Percentiles rank a stretch among this genome's conserved stretches.
Conservation (phyloP, 345 rosid species). For the Citrus hindsii region DNA sequence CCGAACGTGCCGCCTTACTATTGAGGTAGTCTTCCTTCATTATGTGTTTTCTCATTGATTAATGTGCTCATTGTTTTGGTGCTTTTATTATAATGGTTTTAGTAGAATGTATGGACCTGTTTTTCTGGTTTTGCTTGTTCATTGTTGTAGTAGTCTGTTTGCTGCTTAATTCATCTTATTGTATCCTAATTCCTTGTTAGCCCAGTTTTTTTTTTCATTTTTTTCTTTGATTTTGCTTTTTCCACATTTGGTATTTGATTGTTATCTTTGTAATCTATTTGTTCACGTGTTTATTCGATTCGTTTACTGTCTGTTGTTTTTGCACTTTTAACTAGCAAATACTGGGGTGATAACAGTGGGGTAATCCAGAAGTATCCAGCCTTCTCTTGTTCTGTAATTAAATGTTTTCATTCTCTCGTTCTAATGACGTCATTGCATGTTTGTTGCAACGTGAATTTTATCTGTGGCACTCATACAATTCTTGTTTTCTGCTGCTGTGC, state of each 20-base stretch:
- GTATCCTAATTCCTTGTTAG: neutral
- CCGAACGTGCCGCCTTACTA: conserved; percentile 67
- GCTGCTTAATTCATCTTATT: neutral
- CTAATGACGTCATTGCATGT: neutral
- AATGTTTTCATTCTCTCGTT: neutral
- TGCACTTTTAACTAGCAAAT: neutral
- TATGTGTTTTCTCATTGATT: neutral
- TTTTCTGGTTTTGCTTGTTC: neutral
- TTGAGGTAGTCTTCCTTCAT: conserved; percentile 46
- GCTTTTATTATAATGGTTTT: neutral
- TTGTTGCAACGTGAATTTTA: neutral
- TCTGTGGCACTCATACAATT: neutral
- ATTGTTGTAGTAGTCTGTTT: neutral
- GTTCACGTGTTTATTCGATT: too few relatives aligned
- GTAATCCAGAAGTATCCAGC: neutral
- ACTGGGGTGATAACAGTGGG: neutral
- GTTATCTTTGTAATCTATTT: too few relatives aligned
- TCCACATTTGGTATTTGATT: neutral
- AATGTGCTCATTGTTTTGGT: neutral
- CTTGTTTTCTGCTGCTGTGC: neutral
- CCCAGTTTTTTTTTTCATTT: neutral
- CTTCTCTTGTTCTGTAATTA: neutral
- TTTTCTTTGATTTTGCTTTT: neutral
- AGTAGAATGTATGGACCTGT: neutral
- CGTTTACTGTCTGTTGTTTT: neutral